A percentile compares a stretch with the other conserved stretches of the same genome.
Conservation (phyloP, 257 asterid genomes). For the Gynochthodes officinalis region DNA sequence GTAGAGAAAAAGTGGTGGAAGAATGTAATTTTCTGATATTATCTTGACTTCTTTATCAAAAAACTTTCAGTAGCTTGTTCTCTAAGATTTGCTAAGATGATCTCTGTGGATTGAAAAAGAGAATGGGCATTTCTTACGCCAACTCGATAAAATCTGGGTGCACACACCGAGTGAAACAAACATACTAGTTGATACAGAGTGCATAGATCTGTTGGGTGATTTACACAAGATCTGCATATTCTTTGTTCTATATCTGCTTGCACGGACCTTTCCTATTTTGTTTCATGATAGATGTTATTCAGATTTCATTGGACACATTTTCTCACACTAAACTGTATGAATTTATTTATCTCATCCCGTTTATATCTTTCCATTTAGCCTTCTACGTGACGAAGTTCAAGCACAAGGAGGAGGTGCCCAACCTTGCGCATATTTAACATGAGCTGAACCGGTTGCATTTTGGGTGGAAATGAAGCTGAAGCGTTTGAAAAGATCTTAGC, state of each 20-base stretch:
- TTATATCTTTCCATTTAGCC: neutral
- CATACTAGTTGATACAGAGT: neutral
- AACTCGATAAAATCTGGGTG: too few species aligned
- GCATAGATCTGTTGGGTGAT: neutral
- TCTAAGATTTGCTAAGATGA: neutral
- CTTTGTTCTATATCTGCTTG: neutral
- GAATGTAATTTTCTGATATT: neutral
- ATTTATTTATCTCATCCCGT: neutral
- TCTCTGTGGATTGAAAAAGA: neutral
- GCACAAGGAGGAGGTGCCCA: neutral
- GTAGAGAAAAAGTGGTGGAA: neutral
- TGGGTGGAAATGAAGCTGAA: constrained; percentile 10
- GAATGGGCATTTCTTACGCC: neutral
- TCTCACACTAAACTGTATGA: neutral
- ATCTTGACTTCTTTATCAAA: neutral
- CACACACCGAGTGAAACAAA: neutral
- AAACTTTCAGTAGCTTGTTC: neutral
- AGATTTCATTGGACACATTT: neutral
- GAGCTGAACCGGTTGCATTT: neutral
- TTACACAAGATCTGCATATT: neutral
- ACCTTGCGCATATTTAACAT: neutral
- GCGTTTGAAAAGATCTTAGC: neutral
- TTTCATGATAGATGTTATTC: neutral
- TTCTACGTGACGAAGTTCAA: neutral
- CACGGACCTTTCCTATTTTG: too few species aligned